Evolutionary conservation across 331 rosid species (phyloP), one percentile per base, ranked within the genome.

Genomic region (Quercus tomentella): DNA sequence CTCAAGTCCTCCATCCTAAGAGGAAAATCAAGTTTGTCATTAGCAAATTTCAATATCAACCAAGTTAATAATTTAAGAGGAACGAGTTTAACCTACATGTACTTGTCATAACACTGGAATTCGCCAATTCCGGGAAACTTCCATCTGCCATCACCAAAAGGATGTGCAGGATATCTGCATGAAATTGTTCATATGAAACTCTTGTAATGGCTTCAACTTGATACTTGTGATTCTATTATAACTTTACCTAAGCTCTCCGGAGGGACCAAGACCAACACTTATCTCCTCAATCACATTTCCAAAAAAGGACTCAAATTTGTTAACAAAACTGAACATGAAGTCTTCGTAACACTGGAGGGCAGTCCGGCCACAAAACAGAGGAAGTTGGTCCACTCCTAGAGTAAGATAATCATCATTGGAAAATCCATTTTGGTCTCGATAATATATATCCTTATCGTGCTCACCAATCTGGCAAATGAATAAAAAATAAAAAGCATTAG

Each of bases 51-150:
- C 33, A 72, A n/a, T 15, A 17, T 14, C 57, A 45, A 60, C 20
- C 31, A 41, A 63, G 54, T 72, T 65, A 26, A 25, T 14, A 54
- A 52, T 25, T n/a, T 14, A 10, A 28, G 16, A 21, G 49, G 62
- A 52, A 76, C 16, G 43, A 15, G 15, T 56, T 74, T 61, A 73
- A 67, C 84, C 33, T 84, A 80, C 87, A 84, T 80, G 82, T 80
- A 84, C 75, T 84, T 81, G 84, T 84, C 87, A 77, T 84, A 84
- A 82, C 87, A 84, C 43, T 84, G 87, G 70, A 84, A 84, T 80
- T 84, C 82, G 2, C 85, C 85, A 62, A 81, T 84, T 25, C 85
- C 85, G 6, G 85, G 88, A 56, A 84, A 84, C 33, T 31, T 51
- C 88, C 88, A 84, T 81, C 82, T 77, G 73, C 80, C 88, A 74